These are phyloP conservation scores for Colletotrichum orbiculare DNA, from an alignment of 2,329 filamentous ascomycete species.

Conservation along the genomic window DNA sequence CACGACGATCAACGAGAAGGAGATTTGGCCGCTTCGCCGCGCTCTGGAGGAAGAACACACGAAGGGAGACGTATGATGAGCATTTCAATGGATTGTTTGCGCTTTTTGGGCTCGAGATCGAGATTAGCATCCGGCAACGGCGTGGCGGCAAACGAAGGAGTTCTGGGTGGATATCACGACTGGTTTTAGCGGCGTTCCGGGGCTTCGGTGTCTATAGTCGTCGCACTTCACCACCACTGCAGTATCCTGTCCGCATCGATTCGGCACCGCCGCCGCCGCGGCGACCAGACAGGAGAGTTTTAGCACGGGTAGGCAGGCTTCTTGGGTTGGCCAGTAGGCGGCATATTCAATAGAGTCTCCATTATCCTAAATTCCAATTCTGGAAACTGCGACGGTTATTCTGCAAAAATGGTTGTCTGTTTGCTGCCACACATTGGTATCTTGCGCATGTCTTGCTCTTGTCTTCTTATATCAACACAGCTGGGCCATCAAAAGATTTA, in stretches of 20 bases:
- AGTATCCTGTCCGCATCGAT: conserved; percentile 2
- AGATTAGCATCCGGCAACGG: conserved; percentile 38
- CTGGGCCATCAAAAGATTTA: neutral
- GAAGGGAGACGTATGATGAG: conserved; percentile 22
- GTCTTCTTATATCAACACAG: neutral
- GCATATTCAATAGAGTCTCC: conserved; percentile 32
- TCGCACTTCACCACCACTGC: conserved; percentile 23
- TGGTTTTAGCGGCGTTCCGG: conserved; percentile 36
- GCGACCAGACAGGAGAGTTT: conserved; percentile 13
- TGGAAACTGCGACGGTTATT: too few species aligned
- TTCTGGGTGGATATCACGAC: conserved; percentile 37
- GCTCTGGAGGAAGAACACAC: conserved; percentile 7
- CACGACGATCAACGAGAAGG: neutral
- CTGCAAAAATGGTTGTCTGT: too few species aligned
- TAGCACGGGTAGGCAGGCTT: conserved; percentile 34
- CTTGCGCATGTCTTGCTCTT: conserved; percentile 22
- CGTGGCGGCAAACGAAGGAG: conserved; percentile 35
- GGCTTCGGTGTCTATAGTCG: conserved; percentile 29
- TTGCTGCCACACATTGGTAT: neutral
- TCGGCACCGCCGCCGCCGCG: neutral
- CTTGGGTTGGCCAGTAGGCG: conserved; percentile 29
- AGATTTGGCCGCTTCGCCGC: neutral
- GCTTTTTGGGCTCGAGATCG: conserved; percentile 30
- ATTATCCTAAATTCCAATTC: conserved; percentile 21
- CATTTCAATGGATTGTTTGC: conserved; percentile 32